These are phyloP conservation scores for Iris pallida DNA, from an alignment of 116 monocot genomes.

Conservation along the genomic window DNA sequence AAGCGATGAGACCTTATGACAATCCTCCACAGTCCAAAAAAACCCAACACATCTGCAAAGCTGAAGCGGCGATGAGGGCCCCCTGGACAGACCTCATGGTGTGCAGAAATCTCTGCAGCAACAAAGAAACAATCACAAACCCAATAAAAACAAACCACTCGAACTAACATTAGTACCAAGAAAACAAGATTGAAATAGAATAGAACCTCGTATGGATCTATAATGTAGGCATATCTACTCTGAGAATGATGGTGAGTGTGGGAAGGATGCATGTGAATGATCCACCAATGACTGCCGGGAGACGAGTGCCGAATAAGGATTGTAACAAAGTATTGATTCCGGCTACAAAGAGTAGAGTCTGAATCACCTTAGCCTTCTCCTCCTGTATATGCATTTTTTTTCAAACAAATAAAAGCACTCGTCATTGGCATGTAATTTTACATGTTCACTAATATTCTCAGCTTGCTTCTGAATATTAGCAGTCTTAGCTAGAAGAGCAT, in stretches of 20 bases:
- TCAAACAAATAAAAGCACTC: not conserved
- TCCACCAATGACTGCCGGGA: conserved; percentile 70
- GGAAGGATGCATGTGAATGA: conserved; percentile 72
- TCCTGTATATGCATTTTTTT: conserved; percentile 30
- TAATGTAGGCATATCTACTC: conserved; percentile 44
- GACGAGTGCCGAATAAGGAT: conserved; percentile 64
- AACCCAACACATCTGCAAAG: conserved; percentile 66
- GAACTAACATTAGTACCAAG: not conserved
- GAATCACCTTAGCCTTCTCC: conserved; percentile 82
- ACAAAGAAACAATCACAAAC: not conserved
- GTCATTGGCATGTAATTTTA: no score
- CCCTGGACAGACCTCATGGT: conserved; percentile 86
- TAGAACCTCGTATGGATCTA: conserved; percentile 60
- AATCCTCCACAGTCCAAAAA: conserved; percentile 77
- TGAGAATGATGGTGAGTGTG: conserved; percentile 71
- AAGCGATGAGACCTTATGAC: conserved; percentile 48
- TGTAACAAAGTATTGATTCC: conserved; percentile 89
- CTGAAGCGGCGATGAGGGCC: conserved; percentile 60
- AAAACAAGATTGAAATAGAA: conserved; percentile 2
- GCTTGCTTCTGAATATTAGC: conserved; percentile 11
- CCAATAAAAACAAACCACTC: conserved; percentile 3
- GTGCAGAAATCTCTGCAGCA: conserved; percentile 52
- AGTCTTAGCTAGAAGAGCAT: conserved; percentile 26
- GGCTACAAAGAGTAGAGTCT: conserved; percentile 73
- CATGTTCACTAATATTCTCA: not conserved